These are phyloP conservation scores for Hemisphaericaspora xylofermentans DNA, from an alignment of 1,139 yeast species.

Conservation along the genomic window DNA sequence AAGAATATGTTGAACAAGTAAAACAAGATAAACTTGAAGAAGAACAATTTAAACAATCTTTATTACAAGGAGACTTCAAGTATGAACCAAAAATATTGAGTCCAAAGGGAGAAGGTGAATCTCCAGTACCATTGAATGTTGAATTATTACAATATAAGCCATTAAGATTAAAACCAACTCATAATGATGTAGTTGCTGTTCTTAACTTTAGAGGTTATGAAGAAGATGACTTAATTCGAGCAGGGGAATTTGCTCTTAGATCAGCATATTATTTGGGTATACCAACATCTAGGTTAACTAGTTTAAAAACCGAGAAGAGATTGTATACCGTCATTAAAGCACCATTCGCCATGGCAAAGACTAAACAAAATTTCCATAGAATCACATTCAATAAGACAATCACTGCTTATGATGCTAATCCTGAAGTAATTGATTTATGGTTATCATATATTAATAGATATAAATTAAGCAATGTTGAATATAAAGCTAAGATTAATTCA, in stretches of 20 bases:
- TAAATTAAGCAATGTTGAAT: slow-evolving; percentile 77
- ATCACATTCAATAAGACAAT: slow-evolving; percentile 74
- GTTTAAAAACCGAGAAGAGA: slow-evolving; percentile 64
- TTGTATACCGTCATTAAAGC: slow-evolving; percentile 93
- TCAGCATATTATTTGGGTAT: slow-evolving; percentile 88
- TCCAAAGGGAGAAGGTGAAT: slow-evolving; percentile 24
- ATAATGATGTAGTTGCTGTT: slow-evolving; percentile 73
- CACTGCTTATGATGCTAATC: slow-evolving; percentile 79
- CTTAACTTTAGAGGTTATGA: slow-evolving; percentile 73
- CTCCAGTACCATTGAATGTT: slow-evolving; percentile 81
- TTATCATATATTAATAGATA: slow-evolving; percentile 77
- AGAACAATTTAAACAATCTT: slow-evolving; percentile 26
- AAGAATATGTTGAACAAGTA: slow-evolving; percentile 29
- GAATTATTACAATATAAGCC: slow-evolving; percentile 84
- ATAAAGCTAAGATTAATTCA: slow-evolving; percentile 69
- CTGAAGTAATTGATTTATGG: slow-evolving; percentile 82
- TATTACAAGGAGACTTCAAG: slow-evolving; percentile 30
- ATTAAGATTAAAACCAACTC: slow-evolving; percentile 60
- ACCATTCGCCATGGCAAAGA: slow-evolving; percentile 92
- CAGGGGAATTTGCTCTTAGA: slow-evolving; percentile 82
- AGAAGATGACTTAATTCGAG: slow-evolving; percentile 67
- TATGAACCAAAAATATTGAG: slow-evolving; percentile 45
- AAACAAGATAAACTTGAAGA: slow-evolving; percentile 29
- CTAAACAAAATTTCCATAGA: slow-evolving; percentile 93
- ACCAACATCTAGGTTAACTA: slow-evolving; percentile 60